phyloP scores from a whole-genome alignment of 2,329 filamentous ascomycete genomes.

The Geosmithia flava region DNA sequence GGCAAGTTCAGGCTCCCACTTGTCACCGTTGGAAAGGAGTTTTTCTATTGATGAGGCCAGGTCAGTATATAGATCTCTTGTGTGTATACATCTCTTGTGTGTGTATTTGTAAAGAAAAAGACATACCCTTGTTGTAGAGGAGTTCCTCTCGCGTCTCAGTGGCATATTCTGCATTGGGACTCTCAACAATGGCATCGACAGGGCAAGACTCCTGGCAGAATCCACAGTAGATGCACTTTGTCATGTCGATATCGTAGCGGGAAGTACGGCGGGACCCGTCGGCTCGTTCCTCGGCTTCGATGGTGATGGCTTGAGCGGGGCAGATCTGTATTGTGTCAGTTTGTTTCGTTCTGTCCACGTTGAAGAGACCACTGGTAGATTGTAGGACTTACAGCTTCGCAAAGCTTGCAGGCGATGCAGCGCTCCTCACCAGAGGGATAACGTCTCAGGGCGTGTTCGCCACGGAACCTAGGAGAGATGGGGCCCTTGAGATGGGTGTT shows the following conservation, averaged over 20 bases:
- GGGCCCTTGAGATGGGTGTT: conserved; percentile 49
- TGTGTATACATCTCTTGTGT: too few species aligned
- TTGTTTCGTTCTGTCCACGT: background rate
- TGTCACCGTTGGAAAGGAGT: conserved; percentile 77
- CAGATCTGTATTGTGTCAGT: conserved; percentile 49
- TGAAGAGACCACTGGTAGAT: too few species aligned
- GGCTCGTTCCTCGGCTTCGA: conserved; percentile 95
- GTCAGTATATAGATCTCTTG: conserved; percentile 12
- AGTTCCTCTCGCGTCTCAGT: conserved; percentile 76
- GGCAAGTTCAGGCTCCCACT: conserved; percentile 96
- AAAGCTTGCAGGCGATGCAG: conserved; percentile 99
- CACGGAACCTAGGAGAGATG: conserved; percentile 94
- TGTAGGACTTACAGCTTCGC: conserved; percentile 68
- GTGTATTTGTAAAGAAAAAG: background rate
- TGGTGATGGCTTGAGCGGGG: conserved; percentile 96
- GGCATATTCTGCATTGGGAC: conserved; percentile 49
- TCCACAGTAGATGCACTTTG: conserved; percentile 99
- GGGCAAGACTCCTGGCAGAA: conserved; percentile 99
- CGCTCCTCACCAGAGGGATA: conserved; percentile 97
- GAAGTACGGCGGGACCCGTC: conserved; percentile 93
- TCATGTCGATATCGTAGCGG: conserved; percentile 99
- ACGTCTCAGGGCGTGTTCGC: conserved; percentile 89
- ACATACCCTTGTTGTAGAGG: conserved; percentile 77
- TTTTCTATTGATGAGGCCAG: conserved; percentile 44
- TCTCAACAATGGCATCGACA: conserved; percentile 76